Base-by-base conservation (phyloP, 2,329 filamentous ascomycete species). In the Microdochium nivale region DNA sequence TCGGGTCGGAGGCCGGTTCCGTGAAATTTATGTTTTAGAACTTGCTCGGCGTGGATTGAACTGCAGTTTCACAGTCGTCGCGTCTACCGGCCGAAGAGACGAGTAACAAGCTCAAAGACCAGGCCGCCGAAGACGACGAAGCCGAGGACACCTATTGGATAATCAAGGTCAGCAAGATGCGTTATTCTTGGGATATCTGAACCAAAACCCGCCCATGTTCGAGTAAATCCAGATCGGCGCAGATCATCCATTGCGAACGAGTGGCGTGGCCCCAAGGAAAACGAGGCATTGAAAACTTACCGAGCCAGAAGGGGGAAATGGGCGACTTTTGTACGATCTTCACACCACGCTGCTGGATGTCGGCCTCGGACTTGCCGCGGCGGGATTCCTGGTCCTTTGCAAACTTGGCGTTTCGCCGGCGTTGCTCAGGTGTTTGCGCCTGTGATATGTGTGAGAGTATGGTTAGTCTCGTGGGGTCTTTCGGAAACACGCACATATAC, bases 361-460 rank as follows among this genome's bases (percentile, higher is more conserved):
- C 78, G 24, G 72, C 72, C 53, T 82, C 77, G n/a, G 83, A 78
- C 73, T 88, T 90, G 70, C 88, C 88, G 68, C 87, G 86, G 65
- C 84, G 87, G 54, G 76, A 73, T 65, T 87, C 83, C 67, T 92
- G 84, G 51, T 80, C 77, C 67, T 86, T 85, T 59, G 79, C 84
- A 71, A 89, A 95, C 70, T 87, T 86, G 64, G 81, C 81, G 74
- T 94, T 94, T 56, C 86, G 84, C 64, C 83, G 83, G 68, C 88
- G 85, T 76, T 94, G 89, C 70, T 89, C 81, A 60, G 86, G 88
- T 59, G 88, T 94, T 84, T 92, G 88, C 60, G 84, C 87, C 87
- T 90, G 63, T 55, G 25, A 23, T 21, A 7, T 13, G 23, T 5
- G 40, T 19, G n/a, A n/a, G n/a, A n/a, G 19, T 23, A 21, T 19